phyloP scores from a whole-genome alignment of 306 rosid genomes.

The Calophaca sinica region DNA sequence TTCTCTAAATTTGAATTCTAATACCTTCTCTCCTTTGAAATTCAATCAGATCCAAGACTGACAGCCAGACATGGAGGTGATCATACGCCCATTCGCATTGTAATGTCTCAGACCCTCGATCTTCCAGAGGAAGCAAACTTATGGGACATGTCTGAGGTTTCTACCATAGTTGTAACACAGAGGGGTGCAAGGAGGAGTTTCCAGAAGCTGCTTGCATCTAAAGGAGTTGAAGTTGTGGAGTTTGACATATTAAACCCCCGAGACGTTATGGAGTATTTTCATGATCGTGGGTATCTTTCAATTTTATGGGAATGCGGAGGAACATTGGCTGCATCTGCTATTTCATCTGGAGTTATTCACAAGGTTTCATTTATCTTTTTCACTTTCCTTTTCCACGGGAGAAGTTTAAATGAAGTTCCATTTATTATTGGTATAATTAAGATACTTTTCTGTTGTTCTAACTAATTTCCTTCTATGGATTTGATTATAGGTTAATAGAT shows the following conservation, averaged over 20 bases:
- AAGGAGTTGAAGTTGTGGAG: slow-evolving; percentile 97
- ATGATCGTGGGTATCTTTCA: slow-evolving; percentile 89
- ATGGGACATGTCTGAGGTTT: slow-evolving; percentile 78
- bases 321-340: slow-evolving; percentile 91
- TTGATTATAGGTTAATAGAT: slow-evolving; percentile 18
- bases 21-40: slow-evolving; percentile 30
- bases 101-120: slow-evolving; percentile 77
- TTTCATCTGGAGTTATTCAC: slow-evolving; percentile 87
- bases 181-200: slow-evolving; percentile 89
- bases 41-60: slow-evolving; percentile 76
- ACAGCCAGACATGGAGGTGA: slow-evolving; percentile 96
- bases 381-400: not conserved
- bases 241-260: slow-evolving; percentile 82
- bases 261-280: slow-evolving; percentile 92
- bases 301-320: slow-evolving; percentile 98
- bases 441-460: slow-evolving; percentile 13
- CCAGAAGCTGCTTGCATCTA: slow-evolving; percentile 92
- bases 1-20: slow-evolving; percentile 22
- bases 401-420: slow-evolving; percentile 30
- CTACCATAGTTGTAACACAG: slow-evolving; percentile 91
- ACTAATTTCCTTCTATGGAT: not conserved
- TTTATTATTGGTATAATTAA: slow-evolving; percentile 13
- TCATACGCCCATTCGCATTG: slow-evolving; percentile 84
- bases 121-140: slow-evolving; percentile 87
- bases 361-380: slow-evolving; percentile 57